Evolutionary conservation across 2,329 filamentous ascomycete genomes (phyloP), one percentile per base, ranked within the genome.

Genomic region (Ascochyta clinopodiicola): DNA sequence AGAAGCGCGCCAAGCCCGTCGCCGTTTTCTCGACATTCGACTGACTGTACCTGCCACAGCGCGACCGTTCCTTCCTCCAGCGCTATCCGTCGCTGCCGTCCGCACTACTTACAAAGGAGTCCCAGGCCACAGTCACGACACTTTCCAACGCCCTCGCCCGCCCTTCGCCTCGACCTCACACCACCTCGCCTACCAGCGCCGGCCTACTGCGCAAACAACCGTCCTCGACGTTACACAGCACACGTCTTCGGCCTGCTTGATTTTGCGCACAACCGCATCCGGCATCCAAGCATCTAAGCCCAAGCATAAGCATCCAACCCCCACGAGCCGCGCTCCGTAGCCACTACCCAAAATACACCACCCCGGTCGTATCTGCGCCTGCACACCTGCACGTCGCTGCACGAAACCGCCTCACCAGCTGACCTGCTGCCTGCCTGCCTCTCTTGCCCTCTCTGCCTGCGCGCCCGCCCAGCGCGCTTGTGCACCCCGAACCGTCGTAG

Each of bases 401-500:
- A 56, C 43, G 45, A 49, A 56, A 57, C 59, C 51, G 54, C 44
- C 52, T 46, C 45, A 55, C 56, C 65, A 68, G 64, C 65, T 68
- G 65, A 68, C 65, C 64, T 58, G 64, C 58, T 17, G 64, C 65
- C 67, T 64, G 67, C 65, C 64, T 58, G 64, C 58, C 19, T 54
- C 48, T 31, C 43, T 29, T 36, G 44, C 53, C 43, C 44, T 57
- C 52, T 32, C 47, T 51, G 44, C 46, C 46, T 64, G 55, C 59
- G 50, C 44, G 56, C 56, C 64, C 67, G 66, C 67, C 62, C 68
- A 68, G 67, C 67, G 68, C 70, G 68, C 69, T 65, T 67, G 63
- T 60, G 57, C 57, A 60, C 60, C 62, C 64, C 58, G 52, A 62
- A 58, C 54, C 59, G 59, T 61, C 55, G 60, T 63, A 65, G 58